phyloP scores from a whole-genome alignment of 768 basidiomycete species.

The Suillus subaureus region DNA sequence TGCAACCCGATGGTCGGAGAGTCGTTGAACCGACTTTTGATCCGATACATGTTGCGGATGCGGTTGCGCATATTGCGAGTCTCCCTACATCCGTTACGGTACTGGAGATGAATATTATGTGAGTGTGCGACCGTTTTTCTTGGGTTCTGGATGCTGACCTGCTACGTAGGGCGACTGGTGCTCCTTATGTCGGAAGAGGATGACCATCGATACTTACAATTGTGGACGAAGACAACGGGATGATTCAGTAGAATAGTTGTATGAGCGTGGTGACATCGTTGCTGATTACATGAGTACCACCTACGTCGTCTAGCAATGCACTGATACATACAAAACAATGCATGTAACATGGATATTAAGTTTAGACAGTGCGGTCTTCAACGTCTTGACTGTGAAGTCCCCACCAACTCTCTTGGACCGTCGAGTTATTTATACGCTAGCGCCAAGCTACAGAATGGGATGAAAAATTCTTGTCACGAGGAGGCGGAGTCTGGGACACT shows the following conservation, averaged over 20 bases:
- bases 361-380: neutral
- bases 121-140: conserved; percentile 27
- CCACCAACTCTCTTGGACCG: too few relatives aligned
- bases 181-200: conserved; percentile 52
- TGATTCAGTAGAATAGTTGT: neutral
- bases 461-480: too few relatives aligned
- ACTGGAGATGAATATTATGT: conserved; percentile 77
- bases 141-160: neutral
- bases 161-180: conserved; percentile 42
- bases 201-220: conserved; percentile 18
- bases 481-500: neutral
- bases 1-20: conserved; percentile 69
- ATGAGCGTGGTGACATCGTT: neutral
- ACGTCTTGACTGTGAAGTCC: neutral
- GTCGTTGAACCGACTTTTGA: conserved; percentile 68
- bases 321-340: neutral
- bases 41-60: conserved; percentile 68
- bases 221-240: neutral
- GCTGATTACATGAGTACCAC: neutral
- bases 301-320: neutral
- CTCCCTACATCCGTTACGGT: conserved; percentile 72
- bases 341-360: neutral
- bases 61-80: conserved; percentile 70
- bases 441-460: too few relatives aligned
- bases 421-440: too few relatives aligned